Percentiles rank a stretch among this genome's conserved stretches.
These are phyloP conservation scores for Leccinum arenicola DNA, from an alignment of 768 basidiomycete genomes.

Conservation along the genomic window DNA sequence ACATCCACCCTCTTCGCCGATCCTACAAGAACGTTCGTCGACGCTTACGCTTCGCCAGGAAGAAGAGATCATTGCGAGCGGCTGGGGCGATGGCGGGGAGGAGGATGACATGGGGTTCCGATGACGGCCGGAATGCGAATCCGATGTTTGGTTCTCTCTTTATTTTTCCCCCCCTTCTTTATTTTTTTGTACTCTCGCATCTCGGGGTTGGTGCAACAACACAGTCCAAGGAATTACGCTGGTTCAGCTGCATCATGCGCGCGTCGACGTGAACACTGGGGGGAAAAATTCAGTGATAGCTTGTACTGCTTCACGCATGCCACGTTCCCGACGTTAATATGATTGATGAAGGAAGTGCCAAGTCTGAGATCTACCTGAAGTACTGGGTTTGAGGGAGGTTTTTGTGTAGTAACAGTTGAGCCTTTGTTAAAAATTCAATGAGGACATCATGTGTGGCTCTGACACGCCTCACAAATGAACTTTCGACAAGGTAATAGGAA, in stretches of 20 bases:
- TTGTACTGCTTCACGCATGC: too few relatives aligned
- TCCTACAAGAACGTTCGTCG: constrained; percentile 24
- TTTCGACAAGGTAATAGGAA: too few relatives aligned
- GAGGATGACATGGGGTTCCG: constrained; percentile 76
- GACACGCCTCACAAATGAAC: too few relatives aligned
- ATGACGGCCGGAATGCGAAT: constrained; percentile 6
- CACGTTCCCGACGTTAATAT: too few relatives aligned
- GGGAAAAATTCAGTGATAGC: too few relatives aligned
- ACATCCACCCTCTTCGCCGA: constrained; percentile 20
- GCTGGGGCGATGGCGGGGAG: constrained; percentile 66
- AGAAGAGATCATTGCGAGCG: constrained; percentile 62
- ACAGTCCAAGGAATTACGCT: constrained; percentile 7
- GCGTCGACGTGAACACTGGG: neutral
- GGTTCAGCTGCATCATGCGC: constrained; percentile 9
- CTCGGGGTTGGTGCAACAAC: constrained; percentile 13
- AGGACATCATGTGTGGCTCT: too few relatives aligned
- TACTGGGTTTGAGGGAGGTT: too few relatives aligned
- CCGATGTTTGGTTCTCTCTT: constrained; percentile 2
- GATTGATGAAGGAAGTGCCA: too few relatives aligned
- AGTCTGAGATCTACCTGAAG: too few relatives aligned
- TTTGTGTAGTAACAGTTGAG: too few relatives aligned
- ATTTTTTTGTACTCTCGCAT: constrained; percentile 16
- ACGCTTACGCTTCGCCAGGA: constrained; percentile 42
- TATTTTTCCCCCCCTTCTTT: neutral
- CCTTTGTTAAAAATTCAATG: too few relatives aligned